These are phyloP conservation scores for Pichia sp. DNA, from an alignment of 1,139 yeast genomes.

Conservation along the genomic window DNA sequence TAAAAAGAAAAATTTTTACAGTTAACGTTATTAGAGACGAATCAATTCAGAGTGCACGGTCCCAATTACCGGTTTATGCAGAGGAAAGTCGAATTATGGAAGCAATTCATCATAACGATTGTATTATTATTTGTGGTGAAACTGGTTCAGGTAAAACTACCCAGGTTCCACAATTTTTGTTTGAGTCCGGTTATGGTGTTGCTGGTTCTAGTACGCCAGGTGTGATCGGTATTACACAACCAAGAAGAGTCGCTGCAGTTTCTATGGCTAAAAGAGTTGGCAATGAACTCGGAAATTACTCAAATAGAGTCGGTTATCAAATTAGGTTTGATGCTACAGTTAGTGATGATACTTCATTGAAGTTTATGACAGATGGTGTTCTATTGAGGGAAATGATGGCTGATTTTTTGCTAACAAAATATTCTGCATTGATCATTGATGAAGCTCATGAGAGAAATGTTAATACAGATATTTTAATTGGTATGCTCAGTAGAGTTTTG, in stretches of 20 bases:
- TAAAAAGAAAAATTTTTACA: slow-evolving; percentile 57
- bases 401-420: slow-evolving; percentile 72
- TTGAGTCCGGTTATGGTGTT: slow-evolving; percentile 82
- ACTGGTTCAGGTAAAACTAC: slow-evolving; percentile 84
- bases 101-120: slow-evolving; percentile 87
- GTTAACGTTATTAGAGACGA: slow-evolving; percentile 62
- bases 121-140: slow-evolving; percentile 88
- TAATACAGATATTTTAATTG: slow-evolving; percentile 91
- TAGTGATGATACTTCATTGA: slow-evolving; percentile 66
- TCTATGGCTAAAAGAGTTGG: slow-evolving; percentile 92
- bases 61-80: slow-evolving; percentile 77
- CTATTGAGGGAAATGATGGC: slow-evolving; percentile 84
- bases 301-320: slow-evolving; percentile 77
- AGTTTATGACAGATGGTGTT: slow-evolving; percentile 99
- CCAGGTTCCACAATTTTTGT: slow-evolving; percentile 70
- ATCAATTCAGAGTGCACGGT: slow-evolving; percentile 59
- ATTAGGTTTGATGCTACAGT: slow-evolving; percentile 82
- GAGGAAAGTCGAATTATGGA: slow-evolving; percentile 96
- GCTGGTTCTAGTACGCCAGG: slow-evolving; percentile 68
- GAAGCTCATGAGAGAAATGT: slow-evolving; percentile 97
- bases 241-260: slow-evolving; percentile 97
- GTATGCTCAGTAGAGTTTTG: slow-evolving; percentile 86
- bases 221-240: slow-evolving; percentile 94
- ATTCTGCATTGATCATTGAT: slow-evolving; percentile 83
- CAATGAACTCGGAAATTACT: slow-evolving; percentile 75